phyloP scores from a whole-genome alignment of 768 basidiomycete species.

The Strobilomyces dryophilus region DNA sequence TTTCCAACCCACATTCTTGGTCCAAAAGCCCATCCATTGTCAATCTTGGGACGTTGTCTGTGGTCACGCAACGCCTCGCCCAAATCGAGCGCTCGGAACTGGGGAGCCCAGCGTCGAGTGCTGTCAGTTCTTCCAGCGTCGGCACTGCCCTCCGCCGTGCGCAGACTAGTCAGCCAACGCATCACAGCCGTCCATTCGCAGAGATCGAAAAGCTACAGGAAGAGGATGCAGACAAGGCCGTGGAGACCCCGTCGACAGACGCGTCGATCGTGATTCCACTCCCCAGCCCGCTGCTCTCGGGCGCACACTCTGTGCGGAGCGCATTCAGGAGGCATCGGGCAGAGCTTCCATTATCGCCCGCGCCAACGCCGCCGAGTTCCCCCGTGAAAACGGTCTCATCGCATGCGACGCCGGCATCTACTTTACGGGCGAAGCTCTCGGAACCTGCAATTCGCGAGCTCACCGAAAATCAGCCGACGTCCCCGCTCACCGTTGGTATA shows the following conservation, averaged over 20 bases:
- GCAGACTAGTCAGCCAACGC: slow-evolving; percentile 12
- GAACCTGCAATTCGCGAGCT: slow-evolving; percentile 19
- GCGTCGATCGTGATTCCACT: slow-evolving; percentile 24
- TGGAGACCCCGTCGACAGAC: slow-evolving; percentile 19
- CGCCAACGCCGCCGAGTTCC: slow-evolving; percentile 13
- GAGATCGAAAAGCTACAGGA: slow-evolving; percentile 24
- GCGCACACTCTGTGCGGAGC: slow-evolving; percentile 19
- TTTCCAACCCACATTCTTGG: slow-evolving; percentile 26
- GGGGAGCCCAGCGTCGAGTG: slow-evolving; percentile 16
- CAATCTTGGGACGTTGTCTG: slow-evolving; percentile 55
- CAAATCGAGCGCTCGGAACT: slow-evolving; percentile 44
- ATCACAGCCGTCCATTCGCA: slow-evolving; percentile 16
- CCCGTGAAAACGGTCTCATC: slow-evolving; percentile 1
- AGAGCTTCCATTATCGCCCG: not conserved
- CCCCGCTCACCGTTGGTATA: slow-evolving; percentile 6
- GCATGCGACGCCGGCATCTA: not conserved
- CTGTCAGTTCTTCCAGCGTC: slow-evolving; percentile 19
- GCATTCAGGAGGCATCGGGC: slow-evolving; percentile 15
- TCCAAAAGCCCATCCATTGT: slow-evolving; percentile 55
- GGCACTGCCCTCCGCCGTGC: slow-evolving; percentile 24
- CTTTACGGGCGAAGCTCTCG: slow-evolving; percentile 16
- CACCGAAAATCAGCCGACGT: slow-evolving; percentile 12
- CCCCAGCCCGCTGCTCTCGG: slow-evolving; percentile 11
- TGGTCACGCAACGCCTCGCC: slow-evolving; percentile 63
- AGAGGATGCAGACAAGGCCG: not conserved